Evolutionary conservation across 2,329 filamentous ascomycete genomes (phyloP).

Genomic region (Cercospora sp.): DNA sequence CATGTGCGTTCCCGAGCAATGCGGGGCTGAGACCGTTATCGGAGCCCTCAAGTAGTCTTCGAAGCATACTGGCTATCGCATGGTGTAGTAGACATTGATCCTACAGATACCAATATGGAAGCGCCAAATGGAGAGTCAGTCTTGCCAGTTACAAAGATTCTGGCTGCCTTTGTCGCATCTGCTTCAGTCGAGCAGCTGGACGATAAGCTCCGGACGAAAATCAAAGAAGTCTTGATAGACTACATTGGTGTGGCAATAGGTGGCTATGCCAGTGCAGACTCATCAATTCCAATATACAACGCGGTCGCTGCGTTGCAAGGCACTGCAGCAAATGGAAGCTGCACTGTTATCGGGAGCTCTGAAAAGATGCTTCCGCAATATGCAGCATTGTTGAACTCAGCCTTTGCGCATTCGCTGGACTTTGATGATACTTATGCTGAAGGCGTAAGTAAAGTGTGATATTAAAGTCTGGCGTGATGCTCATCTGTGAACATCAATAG

Average conservation of each 20-base stretch:
- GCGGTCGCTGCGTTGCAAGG: constrained; percentile 33
- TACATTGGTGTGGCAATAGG: constrained; percentile 35
- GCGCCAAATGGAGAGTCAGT: not conserved
- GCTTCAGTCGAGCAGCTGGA: constrained; percentile 27
- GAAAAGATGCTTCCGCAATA: constrained; percentile 41
- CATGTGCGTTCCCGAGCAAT: not conserved
- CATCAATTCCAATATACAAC: constrained; percentile 32
- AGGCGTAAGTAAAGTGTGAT: constrained; percentile 26
- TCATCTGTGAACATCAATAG: not conserved
- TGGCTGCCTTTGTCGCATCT: constrained; percentile 32
- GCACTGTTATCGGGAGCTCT: constrained; percentile 41
- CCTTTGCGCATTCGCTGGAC: constrained; percentile 47
- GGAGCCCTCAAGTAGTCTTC: not conserved
- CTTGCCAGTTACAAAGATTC: constrained; percentile 31
- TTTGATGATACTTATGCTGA: constrained; percentile 50
- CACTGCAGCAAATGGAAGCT: constrained; percentile 25
- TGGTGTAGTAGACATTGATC: not conserved
- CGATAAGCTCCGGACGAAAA: constrained; percentile 26
- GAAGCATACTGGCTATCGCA: not conserved
- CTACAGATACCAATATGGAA: not conserved
- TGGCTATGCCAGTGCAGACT: constrained; percentile 31
- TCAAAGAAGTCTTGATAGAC: constrained; percentile 38
- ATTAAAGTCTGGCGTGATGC: not conserved
- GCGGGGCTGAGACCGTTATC: not conserved
- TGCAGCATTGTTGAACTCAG: constrained; percentile 46